Percentiles rank a stretch among this genome's conserved stretches.
phyloP scores from a whole-genome alignment of 768 basidiomycete species.

The Russula virescens region DNA sequence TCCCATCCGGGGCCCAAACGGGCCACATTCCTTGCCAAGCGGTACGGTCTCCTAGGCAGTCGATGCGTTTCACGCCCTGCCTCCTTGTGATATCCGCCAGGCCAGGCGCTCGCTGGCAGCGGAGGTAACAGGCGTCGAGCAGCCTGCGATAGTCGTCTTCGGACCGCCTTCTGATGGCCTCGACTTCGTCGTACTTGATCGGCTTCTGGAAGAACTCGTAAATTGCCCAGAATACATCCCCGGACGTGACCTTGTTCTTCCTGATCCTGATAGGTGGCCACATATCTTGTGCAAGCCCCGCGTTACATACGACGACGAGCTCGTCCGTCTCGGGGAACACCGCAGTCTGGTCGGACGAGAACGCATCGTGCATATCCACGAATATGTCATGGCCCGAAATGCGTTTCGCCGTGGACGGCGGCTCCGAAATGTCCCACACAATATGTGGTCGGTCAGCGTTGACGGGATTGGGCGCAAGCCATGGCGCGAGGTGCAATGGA shows the following conservation, averaged over 20 bases:
- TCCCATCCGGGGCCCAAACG: constrained; percentile 10
- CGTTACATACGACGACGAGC: constrained; percentile 10
- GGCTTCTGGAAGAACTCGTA: constrained; percentile 21
- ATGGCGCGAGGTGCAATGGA: constrained; percentile 20
- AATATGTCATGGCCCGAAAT: constrained; percentile 19
- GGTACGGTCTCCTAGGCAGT: constrained; percentile 16
- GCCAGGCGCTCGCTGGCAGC: constrained; percentile 12
- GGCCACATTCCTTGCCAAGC: constrained; percentile 18
- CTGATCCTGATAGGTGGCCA: constrained; percentile 17
- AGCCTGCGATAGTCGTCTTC: constrained; percentile 8
- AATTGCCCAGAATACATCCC: constrained; percentile 22
- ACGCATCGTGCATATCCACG: constrained; percentile 17
- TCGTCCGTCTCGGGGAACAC: constrained; percentile 17
- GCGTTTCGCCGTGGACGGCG: constrained; percentile 16
- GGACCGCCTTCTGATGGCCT: constrained; percentile 1
- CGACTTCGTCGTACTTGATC: constrained; percentile 9
- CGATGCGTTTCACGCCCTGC: constrained; percentile 21
- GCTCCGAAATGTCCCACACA: constrained; percentile 17
- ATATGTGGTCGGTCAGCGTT: constrained; percentile 16
- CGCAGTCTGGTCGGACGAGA: constrained; percentile 8
- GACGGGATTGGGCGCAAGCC: constrained; percentile 18
- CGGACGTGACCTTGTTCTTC: constrained; percentile 9
- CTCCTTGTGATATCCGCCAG: constrained; percentile 16
- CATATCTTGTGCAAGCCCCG: constrained; percentile 5
- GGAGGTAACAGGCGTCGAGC: constrained; percentile 9